phyloP scores from a whole-genome alignment of 208 protist genomes.

The Naegleria gruberi region DNA sequence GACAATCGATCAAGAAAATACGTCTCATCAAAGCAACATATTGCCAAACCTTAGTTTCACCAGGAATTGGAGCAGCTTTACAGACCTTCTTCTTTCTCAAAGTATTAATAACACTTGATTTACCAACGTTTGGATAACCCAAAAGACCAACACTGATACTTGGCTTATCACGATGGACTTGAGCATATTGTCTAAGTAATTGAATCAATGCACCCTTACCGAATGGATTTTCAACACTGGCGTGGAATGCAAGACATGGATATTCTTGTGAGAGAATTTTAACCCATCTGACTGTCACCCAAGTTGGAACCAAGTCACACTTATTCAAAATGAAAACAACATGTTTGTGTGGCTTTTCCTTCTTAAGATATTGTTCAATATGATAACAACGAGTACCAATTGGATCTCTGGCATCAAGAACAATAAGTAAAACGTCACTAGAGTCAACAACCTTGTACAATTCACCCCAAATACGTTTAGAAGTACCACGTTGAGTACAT shows the following conservation, averaged over 20 bases:
- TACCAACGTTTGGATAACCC: constrained; percentile 99
- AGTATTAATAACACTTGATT: constrained; percentile 99
- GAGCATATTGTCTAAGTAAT: constrained; percentile 92
- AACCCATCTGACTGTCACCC: constrained; percentile 93
- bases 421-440: constrained; percentile 97
- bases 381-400: constrained; percentile 91
- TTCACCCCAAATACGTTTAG: constrained; percentile 97
- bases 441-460: constrained; percentile 99
- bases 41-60: constrained; percentile 99
- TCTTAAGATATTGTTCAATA: constrained; percentile 81
- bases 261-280: constrained; percentile 92
- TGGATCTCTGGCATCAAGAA: constrained; percentile 95
- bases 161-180: constrained; percentile 76
- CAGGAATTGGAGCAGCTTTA: constrained; percentile 98
- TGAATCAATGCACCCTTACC: constrained; percentile 98
- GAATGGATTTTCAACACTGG: constrained; percentile 97
- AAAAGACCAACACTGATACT: constrained; percentile 89
- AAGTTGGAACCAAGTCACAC: constrained; percentile 98
- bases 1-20: constrained; percentile 99
- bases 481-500: constrained; percentile 95
- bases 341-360: constrained; percentile 95
- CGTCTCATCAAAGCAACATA: constrained; percentile 95
- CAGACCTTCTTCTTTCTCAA: constrained; percentile 93
- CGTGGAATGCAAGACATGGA: constrained; percentile 99
- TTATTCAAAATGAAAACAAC: constrained; percentile 99